Conservation (phyloP, 495 filamentous ascomycete genomes). For the Gamarada debralockiae region DNA sequence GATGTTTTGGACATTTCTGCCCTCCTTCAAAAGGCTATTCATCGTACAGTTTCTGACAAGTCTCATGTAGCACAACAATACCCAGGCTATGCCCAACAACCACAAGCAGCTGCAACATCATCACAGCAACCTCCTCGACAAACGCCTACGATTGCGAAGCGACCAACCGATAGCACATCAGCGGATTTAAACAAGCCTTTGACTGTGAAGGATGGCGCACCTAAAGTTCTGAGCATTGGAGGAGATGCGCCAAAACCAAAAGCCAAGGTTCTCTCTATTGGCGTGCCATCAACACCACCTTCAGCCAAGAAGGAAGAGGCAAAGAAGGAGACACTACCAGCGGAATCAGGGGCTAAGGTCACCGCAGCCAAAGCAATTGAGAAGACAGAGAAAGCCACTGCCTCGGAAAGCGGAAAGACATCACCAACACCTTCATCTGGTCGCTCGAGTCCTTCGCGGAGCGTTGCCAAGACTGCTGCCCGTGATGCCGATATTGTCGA, state of each 20-base stretch:
- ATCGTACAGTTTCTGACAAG: slow-evolving; percentile 3
- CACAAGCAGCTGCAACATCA: slow-evolving; percentile 40
- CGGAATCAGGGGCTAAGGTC: slow-evolving; percentile 59
- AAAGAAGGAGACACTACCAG: slow-evolving; percentile 27
- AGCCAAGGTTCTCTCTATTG: slow-evolving; percentile 65
- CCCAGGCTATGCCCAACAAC: slow-evolving; percentile 37
- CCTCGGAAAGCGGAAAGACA: slow-evolving; percentile 48
- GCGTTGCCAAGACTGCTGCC: slow-evolving; percentile 45
- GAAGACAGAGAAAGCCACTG: slow-evolving; percentile 62
- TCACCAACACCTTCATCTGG: slow-evolving; percentile 78
- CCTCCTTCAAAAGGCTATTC: no score
- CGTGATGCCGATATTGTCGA: slow-evolving; percentile 80
- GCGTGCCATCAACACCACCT: slow-evolving; percentile 39
- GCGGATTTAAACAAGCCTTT: slow-evolving; percentile 42
- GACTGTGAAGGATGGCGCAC: slow-evolving; percentile 39
- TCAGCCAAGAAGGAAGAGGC: slow-evolving; percentile 47
- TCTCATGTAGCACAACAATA: slow-evolving; percentile 23
- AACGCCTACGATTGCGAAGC: slow-evolving; percentile 66
- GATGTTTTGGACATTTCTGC: no score
- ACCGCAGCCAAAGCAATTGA: slow-evolving; percentile 79
- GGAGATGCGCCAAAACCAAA: slow-evolving; percentile 53
- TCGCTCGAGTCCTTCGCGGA: slow-evolving; percentile 63
- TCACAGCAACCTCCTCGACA: slow-evolving; percentile 40
- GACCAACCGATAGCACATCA: slow-evolving; percentile 38
- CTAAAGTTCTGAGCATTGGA: slow-evolving; percentile 51